Conservation (phyloP, 805 yeast species). For the Candida nonsorbophila region DNA sequence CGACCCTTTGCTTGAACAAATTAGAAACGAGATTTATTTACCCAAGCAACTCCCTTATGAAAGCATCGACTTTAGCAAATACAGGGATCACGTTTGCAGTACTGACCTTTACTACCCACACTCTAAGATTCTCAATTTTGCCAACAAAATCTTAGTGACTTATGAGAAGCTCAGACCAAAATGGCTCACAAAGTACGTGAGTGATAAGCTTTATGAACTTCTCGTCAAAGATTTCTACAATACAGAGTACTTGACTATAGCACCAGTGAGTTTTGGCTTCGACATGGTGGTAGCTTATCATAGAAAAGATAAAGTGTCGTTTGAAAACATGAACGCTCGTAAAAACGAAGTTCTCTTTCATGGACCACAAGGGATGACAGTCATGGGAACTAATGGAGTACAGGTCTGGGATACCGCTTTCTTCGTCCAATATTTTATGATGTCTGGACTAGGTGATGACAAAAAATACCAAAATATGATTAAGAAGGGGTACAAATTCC, state of each 20-base stretch:
- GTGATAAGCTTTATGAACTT: conserved; percentile 51
- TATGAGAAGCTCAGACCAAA: conserved; percentile 76
- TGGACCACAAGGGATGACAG: conserved; percentile 87
- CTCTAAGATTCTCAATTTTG: conserved; percentile 55
- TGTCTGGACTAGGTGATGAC: conserved; percentile 70
- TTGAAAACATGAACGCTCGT: conserved; percentile 49
- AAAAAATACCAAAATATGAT: conserved; percentile 64
- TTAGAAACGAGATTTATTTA: conserved; percentile 76
- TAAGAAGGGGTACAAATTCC: conserved; percentile 60
- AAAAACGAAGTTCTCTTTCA: conserved; percentile 75
- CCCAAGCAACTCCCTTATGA: conserved; percentile 49
- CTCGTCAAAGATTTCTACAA: conserved; percentile 71
- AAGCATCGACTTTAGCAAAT: conserved; percentile 57
- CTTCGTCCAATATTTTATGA: conserved; percentile 74
- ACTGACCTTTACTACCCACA: conserved; percentile 95
- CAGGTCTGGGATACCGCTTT: conserved; percentile 98
- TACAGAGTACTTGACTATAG: conserved; percentile 80
- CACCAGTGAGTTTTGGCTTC: conserved; percentile 90
- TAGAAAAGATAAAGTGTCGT: conserved; percentile 63
- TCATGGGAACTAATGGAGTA: conserved; percentile 96
- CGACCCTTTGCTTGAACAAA: conserved; percentile 55
- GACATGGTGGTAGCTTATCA: conserved; percentile 64
- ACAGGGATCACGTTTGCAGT: conserved; percentile 84
- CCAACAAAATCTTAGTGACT: conserved; percentile 53
- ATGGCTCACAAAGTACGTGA: conserved; percentile 56